A percentile compares a stretch with the other conserved stretches of the same genome.
Conservation (phyloP, 73 alveolate species). For the Effrenium voratum region DNA sequence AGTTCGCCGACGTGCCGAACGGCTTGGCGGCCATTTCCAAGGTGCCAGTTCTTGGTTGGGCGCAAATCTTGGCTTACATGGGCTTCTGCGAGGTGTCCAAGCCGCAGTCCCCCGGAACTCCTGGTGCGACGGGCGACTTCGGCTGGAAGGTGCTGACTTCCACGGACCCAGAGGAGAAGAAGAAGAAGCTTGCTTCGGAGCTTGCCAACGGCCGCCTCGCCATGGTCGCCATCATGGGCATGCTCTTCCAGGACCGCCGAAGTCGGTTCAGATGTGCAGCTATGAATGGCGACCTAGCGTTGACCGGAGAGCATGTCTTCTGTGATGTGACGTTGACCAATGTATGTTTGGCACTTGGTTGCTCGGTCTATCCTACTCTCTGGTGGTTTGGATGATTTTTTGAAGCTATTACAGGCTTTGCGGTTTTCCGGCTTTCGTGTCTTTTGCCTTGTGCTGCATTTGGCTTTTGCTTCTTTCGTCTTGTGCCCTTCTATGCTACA, state of each 20-base stretch:
- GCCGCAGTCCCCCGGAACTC: neutral
- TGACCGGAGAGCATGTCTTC: too few species aligned
- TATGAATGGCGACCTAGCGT: too few species aligned
- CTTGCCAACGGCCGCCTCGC: constrained; percentile 1
- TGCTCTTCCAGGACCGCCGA: neutral
- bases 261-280: too few species aligned
- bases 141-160: constrained; percentile 6
- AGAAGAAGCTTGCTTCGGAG: neutral
- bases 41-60: neutral
- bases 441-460: too few species aligned
- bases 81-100: neutral
- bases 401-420: too few species aligned
- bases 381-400: too few species aligned
- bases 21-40: neutral
- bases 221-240: constrained; percentile 13
- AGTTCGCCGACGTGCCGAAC: neutral
- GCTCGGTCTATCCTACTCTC: too few species aligned
- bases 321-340: too few species aligned
- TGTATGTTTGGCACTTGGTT: too few species aligned
- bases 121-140: constrained; percentile 5
- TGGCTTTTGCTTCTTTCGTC: too few species aligned
- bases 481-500: too few species aligned
- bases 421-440: too few species aligned
- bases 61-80: neutral
- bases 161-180: neutral